Evolutionary conservation across 1,284 basidiomycete species (phyloP).

Genomic region (Ceratorhiza oryzae-sativae): DNA sequence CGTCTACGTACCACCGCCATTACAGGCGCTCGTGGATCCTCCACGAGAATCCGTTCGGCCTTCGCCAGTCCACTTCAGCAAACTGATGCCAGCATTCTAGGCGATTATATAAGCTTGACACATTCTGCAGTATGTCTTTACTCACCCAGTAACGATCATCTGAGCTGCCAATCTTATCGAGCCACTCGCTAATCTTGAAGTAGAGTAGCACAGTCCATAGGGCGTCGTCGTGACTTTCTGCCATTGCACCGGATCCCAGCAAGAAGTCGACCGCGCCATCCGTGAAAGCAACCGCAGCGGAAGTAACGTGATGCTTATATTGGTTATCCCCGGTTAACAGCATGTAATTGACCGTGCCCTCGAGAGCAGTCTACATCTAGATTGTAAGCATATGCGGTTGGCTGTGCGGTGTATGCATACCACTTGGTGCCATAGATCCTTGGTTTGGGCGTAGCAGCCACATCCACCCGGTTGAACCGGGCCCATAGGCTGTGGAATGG

Average conservation of each 20-base stretch:
- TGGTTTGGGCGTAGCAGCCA: constrained; percentile 21
- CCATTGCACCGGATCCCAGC: not conserved
- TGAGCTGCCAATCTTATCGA: not conserved
- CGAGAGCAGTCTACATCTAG: not conserved
- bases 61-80: not conserved
- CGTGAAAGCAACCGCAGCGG: not conserved
- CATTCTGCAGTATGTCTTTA: not conserved
- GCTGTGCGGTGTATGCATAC: not conserved
- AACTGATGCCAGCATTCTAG: not conserved
- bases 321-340: constrained; percentile 18
- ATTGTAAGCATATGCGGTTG: not conserved
- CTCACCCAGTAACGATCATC: constrained; percentile 14
- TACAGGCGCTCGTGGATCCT: constrained; percentile 54
- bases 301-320: not conserved
- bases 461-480: not conserved
- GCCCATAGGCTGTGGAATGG: constrained; percentile 1
- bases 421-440: constrained; percentile 24
- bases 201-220: constrained; percentile 8
- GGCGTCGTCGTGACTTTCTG: constrained; percentile 8
- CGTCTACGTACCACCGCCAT: constrained; percentile 53
- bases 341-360: constrained; percentile 26
- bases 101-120: too few species aligned
- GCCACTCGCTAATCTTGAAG: constrained; percentile 23
- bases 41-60: not conserved
- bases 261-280: not conserved